Conservation (phyloP, 768 basidiomycete genomes). For the Boletellus ananas region DNA sequence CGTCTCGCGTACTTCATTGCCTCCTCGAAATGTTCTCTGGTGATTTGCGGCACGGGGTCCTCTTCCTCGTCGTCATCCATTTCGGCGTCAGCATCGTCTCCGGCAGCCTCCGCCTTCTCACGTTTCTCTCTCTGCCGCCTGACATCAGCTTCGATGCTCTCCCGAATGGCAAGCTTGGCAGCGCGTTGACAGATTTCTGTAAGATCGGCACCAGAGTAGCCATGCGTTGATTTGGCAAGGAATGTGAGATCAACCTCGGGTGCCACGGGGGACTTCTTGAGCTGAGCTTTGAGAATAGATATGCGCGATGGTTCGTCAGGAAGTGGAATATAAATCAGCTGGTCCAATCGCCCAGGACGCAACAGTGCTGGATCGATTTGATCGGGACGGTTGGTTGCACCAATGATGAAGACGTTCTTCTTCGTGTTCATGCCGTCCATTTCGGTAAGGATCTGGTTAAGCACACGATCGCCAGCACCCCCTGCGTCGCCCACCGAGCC, state of each 20-base stretch:
- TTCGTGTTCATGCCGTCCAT: slow-evolving; percentile 99
- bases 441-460: slow-evolving; percentile 96
- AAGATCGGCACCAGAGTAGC: slow-evolving; percentile 98
- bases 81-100: slow-evolving; percentile 65
- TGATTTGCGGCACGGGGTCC: slow-evolving; percentile 89
- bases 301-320: slow-evolving; percentile 91
- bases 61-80: slow-evolving; percentile 70
- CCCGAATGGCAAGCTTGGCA: slow-evolving; percentile 94
- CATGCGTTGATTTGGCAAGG: slow-evolving; percentile 91
- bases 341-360: slow-evolving; percentile 97
- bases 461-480: slow-evolving; percentile 95
- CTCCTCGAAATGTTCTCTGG: slow-evolving; percentile 93
- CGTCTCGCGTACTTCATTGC: slow-evolving; percentile 98
- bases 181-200: slow-evolving; percentile 99
- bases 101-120: slow-evolving; percentile 68
- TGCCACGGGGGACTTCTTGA: slow-evolving; percentile 90
- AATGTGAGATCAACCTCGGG: slow-evolving; percentile 77
- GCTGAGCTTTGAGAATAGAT: slow-evolving; percentile 85
- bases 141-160: slow-evolving; percentile 92
- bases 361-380: slow-evolving; percentile 91
- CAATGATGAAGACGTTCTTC: slow-evolving; percentile 99
- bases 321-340: slow-evolving; percentile 98
- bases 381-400: slow-evolving; percentile 95
- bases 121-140: slow-evolving; percentile 70
- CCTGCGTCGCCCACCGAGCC: slow-evolving; percentile 82